These are phyloP conservation scores for Helianthus annuus DNA, from an alignment of 129 eudicot species.

Conservation along the genomic window DNA sequence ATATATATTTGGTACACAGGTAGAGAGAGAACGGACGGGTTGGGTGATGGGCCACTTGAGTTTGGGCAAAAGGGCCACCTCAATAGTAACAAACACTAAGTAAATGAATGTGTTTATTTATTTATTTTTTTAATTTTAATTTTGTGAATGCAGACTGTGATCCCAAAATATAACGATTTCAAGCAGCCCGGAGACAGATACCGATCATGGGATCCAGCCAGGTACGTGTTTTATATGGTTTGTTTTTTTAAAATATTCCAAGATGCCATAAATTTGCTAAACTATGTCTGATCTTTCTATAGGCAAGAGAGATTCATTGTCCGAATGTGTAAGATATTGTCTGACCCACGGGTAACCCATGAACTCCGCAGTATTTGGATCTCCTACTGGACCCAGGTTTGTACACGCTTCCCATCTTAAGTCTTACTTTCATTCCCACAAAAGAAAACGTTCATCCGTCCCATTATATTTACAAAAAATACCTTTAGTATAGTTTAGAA, in stretches of 20 bases:
- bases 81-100: too few species aligned
- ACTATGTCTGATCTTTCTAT: conserved; percentile 14
- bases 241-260: too few species aligned
- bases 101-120: too few species aligned
- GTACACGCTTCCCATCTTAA: background rate
- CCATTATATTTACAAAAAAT: too few species aligned
- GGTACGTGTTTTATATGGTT: conserved; percentile 35
- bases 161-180: conserved; percentile 78
- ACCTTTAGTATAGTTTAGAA: background rate
- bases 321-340: conserved; percentile 63
- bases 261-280: too few species aligned
- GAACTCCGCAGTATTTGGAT: conserved; percentile 91
- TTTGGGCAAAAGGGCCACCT: too few species aligned
- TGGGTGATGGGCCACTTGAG: too few species aligned
- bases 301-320: conserved; percentile 88
- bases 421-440: background rate
- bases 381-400: conserved; percentile 83
- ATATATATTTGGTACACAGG: too few species aligned
- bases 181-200: conserved; percentile 93
- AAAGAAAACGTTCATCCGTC: background rate
- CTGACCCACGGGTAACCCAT: conserved; percentile 86
- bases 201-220: conserved; percentile 79
- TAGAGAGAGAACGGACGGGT: too few species aligned
- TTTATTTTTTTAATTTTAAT: too few species aligned
- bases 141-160: conserved; percentile 45